Evolutionary conservation across 352 stramenopile species (phyloP).

Genomic region (Achlya hypogyna): DNA sequence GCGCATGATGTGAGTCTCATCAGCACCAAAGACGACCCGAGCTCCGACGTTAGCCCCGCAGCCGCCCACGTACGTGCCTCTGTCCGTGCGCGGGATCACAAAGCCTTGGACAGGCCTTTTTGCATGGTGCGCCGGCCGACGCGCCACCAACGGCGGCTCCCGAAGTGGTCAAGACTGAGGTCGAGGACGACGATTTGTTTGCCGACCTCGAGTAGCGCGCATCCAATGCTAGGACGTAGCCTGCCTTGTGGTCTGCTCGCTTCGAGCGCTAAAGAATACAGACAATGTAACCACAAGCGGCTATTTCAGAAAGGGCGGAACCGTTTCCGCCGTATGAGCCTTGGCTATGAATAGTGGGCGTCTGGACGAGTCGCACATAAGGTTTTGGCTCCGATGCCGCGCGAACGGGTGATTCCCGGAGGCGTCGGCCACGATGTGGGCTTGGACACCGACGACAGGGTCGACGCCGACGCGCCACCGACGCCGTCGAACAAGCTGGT

Average conservation of each 20-base stretch:
- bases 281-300: no score
- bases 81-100: neutral
- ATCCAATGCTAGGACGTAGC: neutral
- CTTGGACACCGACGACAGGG: no score
- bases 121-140: slow-evolving; percentile 51
- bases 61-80: slow-evolving; percentile 26
- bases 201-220: slow-evolving; percentile 64
- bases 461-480: no score
- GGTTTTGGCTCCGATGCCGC: no score
- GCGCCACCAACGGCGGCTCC: slow-evolving; percentile 22
- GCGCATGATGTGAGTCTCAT: slow-evolving; percentile 51
- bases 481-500: neutral
- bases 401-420: no score
- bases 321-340: no score
- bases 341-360: no score
- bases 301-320: no score
- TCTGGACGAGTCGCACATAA: no score
- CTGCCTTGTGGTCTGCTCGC: no score
- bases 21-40: slow-evolving; percentile 47
- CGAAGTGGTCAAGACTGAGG: slow-evolving; percentile 40
- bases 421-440: no score
- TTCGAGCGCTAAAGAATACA: no score
- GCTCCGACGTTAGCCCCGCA: slow-evolving; percentile 31
- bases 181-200: slow-evolving; percentile 76
- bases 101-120: slow-evolving; percentile 29